phyloP scores from a whole-genome alignment of 2,329 filamentous ascomycete species.

The Sporothrix globosa region DNA sequence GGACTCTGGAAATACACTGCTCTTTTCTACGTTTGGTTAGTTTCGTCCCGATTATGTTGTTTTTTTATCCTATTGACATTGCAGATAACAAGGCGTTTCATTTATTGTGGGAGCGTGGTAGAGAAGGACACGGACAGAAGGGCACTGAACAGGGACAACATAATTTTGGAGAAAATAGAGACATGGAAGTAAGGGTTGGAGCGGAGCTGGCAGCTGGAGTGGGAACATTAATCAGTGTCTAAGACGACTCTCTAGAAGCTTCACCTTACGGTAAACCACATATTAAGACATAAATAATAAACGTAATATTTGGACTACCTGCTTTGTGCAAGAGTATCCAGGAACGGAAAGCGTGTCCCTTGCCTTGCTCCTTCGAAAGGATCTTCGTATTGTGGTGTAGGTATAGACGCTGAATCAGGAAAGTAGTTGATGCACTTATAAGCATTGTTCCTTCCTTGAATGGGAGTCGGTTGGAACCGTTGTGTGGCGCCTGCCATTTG shows the following conservation, averaged over 20 bases:
- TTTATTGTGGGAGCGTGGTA: background rate
- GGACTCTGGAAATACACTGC: too few species aligned
- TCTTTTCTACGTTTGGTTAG: background rate
- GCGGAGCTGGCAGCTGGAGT: background rate
- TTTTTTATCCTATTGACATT: background rate
- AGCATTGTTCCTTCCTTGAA: slow-evolving; percentile 24
- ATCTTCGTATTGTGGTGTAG: slow-evolving; percentile 4
- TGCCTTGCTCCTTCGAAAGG: background rate
- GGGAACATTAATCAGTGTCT: background rate
- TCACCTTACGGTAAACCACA: slow-evolving; percentile 27
- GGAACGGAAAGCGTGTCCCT: background rate
- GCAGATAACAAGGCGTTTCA: background rate
- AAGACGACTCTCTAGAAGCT: slow-evolving; percentile 15
- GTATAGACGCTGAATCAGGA: background rate
- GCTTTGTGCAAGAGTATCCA: background rate
- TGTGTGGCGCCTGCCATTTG: slow-evolving; percentile 22
- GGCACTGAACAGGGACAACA: background rate
- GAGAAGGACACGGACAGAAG: slow-evolving; percentile 20
- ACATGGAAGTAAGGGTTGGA: background rate
- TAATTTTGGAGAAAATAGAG: slow-evolving; percentile 13
- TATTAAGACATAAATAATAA: background rate
- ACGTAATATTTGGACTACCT: background rate
- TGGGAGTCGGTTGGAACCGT: background rate
- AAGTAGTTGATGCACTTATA: background rate
- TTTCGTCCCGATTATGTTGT: background rate